A percentile compares a stretch with the other conserved stretches of the same genome.
These are phyloP conservation scores for Fusarium newnesense DNA, from an alignment of 2,329 filamentous ascomycete species.

Conservation along the genomic window DNA sequence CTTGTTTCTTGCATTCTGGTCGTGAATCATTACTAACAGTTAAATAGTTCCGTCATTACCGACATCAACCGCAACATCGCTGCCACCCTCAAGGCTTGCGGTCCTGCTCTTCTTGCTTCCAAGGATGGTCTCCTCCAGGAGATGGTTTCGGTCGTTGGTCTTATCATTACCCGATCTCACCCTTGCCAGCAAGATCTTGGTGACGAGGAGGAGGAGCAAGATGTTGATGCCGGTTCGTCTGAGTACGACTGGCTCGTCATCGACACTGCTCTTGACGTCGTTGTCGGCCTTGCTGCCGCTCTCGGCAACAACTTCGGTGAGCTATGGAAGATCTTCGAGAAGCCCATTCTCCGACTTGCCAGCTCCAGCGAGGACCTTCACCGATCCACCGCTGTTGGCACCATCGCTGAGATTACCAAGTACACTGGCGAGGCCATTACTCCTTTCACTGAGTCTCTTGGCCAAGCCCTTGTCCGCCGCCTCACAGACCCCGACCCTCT, in stretches of 20 bases:
- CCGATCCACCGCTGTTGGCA: constrained; percentile 89
- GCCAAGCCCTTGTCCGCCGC: constrained; percentile 86
- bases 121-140: constrained; percentile 76
- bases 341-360: constrained; percentile 87
- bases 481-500: constrained; percentile 90
- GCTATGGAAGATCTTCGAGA: constrained; percentile 96
- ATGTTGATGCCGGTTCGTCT: constrained; percentile 80
- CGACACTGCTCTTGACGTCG: constrained; percentile 91
- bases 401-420: constrained; percentile 89
- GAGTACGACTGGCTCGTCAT: constrained; percentile 98
- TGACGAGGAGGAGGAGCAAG: constrained; percentile 79
- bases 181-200: constrained; percentile 92
- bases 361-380: constrained; percentile 87
- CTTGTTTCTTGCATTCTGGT: constrained; percentile 35
- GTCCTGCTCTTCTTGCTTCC: constrained; percentile 83
- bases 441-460: constrained; percentile 78
- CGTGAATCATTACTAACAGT: constrained; percentile 54
- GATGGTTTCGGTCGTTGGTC: constrained; percentile 77
- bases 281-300: constrained; percentile 84
- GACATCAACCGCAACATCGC: constrained; percentile 96
- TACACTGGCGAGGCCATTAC: constrained; percentile 86
- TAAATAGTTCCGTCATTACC: constrained; percentile 80
- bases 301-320: constrained; percentile 84
- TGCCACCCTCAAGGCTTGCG: constrained; percentile 89
- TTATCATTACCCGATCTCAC: constrained; percentile 89